Evolutionary conservation across 768 basidiomycete genomes (phyloP), one percentile per base, ranked within the genome.

Genomic region (Termitomyces sp.): DNA sequence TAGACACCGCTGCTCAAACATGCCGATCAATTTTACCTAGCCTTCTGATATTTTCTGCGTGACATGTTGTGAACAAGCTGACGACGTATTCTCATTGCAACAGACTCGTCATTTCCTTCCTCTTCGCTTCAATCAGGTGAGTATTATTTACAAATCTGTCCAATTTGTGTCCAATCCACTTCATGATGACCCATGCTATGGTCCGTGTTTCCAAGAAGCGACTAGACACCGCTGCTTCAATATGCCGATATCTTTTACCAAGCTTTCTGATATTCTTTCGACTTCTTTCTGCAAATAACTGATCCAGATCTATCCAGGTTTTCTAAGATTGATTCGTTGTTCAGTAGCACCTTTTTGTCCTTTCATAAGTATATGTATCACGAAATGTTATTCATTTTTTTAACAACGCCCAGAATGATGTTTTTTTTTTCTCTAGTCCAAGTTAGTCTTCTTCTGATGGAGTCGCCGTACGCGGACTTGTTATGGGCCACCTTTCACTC

Each of bases 181-280:
- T 79, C 80, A 85, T 85, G 86, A 87, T 70, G 56, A 60, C 68
- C 50, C 65, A 64, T 69, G 86, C 87, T 88, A 85, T 89, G 89
- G 88, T 91, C 89, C 88, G 89, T 91, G 89, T 91, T 91, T 88
- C 89, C 80, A 83, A 90, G 87, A 82, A 82, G 85, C 82, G 89
- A 83, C 74, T 84, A 91, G 88, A 91, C 85, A 86, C 79, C 89
- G 84, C 85, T 82, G 80, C 71, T 73, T 71, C 70, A 80, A 68
- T 69, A 76, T 89, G 89, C 86, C 76, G 89, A 90, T 62, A 88
- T 66, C 62, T 63, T 71, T 67, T 68, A 77, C 86, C 77, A 84
- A 83, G 86, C 86, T 67, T 61, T 82, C 89, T 89, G 86, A 89
- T 39, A 9, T 50, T 15, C 10, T 33, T 11, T 31, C 23, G n/a